Conservation (phyloP, 352 stramenopile genomes). For the Blastocystis hominis region DNA sequence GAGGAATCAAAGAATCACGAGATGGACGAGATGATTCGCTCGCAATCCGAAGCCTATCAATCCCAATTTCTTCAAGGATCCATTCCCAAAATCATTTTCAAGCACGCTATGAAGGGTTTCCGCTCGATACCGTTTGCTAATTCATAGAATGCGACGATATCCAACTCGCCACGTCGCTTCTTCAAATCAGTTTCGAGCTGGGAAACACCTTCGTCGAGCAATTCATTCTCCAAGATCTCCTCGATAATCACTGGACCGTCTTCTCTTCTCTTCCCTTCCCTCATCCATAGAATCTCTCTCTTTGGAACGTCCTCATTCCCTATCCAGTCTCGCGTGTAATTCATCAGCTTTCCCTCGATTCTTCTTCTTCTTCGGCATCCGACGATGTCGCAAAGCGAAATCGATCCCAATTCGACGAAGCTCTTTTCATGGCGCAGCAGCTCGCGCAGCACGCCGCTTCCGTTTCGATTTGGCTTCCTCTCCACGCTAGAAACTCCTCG, state of each 20-base stretch:
- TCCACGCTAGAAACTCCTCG: background rate
- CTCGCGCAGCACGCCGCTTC: background rate
- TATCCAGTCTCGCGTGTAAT: conserved; percentile 26
- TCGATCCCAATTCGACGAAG: background rate
- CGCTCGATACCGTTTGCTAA: background rate
- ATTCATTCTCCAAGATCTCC: conserved; percentile 4
- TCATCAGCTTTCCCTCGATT: background rate
- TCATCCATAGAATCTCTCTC: background rate
- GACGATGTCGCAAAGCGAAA: background rate
- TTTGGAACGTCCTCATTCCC: background rate
- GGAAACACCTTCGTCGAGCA: conserved; percentile 32
- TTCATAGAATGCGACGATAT: background rate
- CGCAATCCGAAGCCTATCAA: background rate
- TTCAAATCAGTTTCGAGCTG: conserved; percentile 31
- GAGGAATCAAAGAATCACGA: background rate
- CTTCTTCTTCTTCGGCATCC: background rate
- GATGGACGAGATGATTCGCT: background rate
- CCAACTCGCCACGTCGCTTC: background rate
- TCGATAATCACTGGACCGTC: background rate
- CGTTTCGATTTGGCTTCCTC: background rate
- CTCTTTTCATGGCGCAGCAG: background rate
- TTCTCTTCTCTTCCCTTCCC: background rate
- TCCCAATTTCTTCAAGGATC: conserved; percentile 4
- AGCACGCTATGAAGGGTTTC: conserved; percentile 9
- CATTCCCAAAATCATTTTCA: conserved; percentile 46